These are phyloP conservation scores for Rosa hybrid DNA, from an alignment of 331 rosid genomes.

Conservation along the genomic window DNA sequence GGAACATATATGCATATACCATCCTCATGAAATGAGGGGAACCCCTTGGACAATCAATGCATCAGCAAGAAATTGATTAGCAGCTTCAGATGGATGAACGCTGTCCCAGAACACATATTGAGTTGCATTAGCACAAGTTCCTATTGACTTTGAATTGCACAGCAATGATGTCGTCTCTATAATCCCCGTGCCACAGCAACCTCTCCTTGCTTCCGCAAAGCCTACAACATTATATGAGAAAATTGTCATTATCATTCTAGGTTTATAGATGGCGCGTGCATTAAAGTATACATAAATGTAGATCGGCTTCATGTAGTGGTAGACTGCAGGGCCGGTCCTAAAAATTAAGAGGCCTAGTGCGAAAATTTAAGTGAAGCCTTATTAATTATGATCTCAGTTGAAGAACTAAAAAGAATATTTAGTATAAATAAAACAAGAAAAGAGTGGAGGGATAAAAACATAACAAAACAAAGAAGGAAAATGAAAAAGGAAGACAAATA, in stretches of 20 bases:
- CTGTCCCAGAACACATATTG: slow-evolving; percentile 89
- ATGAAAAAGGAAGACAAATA: no score
- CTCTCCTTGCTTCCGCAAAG: slow-evolving; percentile 70
- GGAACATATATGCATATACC: neutral
- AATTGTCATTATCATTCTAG: neutral
- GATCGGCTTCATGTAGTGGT: neutral
- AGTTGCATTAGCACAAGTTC: slow-evolving; percentile 84
- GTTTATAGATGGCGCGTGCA: neutral
- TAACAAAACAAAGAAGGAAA: no score
- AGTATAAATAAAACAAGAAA: no score
- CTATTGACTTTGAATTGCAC: slow-evolving; percentile 70
- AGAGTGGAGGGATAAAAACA: no score
- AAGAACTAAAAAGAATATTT: no score
- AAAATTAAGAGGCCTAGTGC: no score
- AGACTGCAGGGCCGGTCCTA: no score
- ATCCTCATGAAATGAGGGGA: slow-evolving; percentile 47
- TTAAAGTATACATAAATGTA: neutral
- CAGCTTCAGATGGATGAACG: slow-evolving; percentile 84
- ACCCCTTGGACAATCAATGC: slow-evolving; percentile 58
- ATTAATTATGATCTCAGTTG: no score
- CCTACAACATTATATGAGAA: slow-evolving; percentile 13
- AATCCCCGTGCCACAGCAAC: slow-evolving; percentile 85
- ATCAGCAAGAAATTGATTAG: slow-evolving; percentile 78
- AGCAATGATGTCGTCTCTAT: slow-evolving; percentile 59
- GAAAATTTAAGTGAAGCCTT: no score